phyloP scores from a whole-genome alignment of 495 filamentous ascomycete genomes.

The Aspergillus saccharolyticus region DNA sequence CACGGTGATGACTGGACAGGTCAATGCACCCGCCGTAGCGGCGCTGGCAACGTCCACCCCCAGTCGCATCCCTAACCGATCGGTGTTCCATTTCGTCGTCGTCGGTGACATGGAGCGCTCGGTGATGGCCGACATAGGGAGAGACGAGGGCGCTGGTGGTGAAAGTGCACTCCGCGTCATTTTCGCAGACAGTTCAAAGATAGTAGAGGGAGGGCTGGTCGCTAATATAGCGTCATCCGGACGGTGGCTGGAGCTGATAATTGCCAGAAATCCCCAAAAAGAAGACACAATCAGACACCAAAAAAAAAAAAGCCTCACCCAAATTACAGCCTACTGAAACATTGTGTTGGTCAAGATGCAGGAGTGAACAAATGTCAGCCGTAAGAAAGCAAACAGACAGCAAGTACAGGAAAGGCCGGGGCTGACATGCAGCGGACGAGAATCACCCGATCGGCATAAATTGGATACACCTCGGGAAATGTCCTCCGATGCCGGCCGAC shows the following conservation, averaged over 20 bases:
- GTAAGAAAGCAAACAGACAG: background rate
- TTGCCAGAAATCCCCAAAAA: conserved; percentile 1
- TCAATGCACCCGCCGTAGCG: conserved; percentile 68
- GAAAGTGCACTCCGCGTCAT: conserved; percentile 33
- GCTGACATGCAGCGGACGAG: conserved; percentile 24
- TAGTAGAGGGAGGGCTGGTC: background rate
- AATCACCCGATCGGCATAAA: conserved; percentile 21
- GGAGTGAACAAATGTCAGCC: background rate
- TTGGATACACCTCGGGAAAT: conserved; percentile 6
- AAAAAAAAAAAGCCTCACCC: conserved; percentile 8
- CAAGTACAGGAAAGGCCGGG: background rate
- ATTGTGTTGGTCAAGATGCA: background rate
- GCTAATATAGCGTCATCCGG: conserved; percentile 3
- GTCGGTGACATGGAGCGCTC: conserved; percentile 17
- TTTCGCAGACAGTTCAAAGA: conserved; percentile 13
- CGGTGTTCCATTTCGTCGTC: conserved; percentile 67
- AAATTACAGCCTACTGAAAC: background rate
- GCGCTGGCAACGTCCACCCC: conserved; percentile 72
- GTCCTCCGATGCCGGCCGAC: conserved; percentile 34
- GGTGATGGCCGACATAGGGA: conserved; percentile 24
- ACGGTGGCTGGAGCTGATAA: background rate
- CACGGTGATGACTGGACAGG: conserved; percentile 83
- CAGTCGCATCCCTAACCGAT: conserved; percentile 61
- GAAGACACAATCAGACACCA: background rate
- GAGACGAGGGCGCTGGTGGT: conserved; percentile 21